These are phyloP conservation scores for Penicillium sumatraense DNA, from an alignment of 2,329 filamentous ascomycete species.

Conservation along the genomic window DNA sequence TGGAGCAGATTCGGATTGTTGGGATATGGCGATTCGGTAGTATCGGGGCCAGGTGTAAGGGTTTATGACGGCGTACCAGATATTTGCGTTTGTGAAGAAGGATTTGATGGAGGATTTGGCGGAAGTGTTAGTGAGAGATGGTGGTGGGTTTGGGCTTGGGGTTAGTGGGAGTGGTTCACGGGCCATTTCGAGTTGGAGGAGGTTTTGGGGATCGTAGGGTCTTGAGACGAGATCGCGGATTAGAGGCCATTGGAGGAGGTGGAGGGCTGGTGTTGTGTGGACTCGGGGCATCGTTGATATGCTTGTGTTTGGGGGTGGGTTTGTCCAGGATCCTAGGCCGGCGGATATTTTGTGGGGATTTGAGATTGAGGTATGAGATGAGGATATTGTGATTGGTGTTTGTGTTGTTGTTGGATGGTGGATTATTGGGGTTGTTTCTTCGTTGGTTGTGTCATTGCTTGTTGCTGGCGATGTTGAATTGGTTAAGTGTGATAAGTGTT, in stretches of 20 bases:
- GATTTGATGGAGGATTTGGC: slow-evolving; percentile 74
- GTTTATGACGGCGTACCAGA: slow-evolving; percentile 86
- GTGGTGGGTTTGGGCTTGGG: slow-evolving; percentile 66
- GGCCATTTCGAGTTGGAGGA: slow-evolving; percentile 80
- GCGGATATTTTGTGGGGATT: slow-evolving; percentile 50
- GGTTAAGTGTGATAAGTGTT: slow-evolving; percentile 47
- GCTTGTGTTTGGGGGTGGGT: slow-evolving; percentile 57
- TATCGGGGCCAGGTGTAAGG: slow-evolving; percentile 78
- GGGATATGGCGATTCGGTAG: slow-evolving; percentile 74
- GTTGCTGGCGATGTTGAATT: slow-evolving; percentile 67
- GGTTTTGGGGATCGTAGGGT: slow-evolving; percentile 79
- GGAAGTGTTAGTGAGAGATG: slow-evolving; percentile 78
- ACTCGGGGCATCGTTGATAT: slow-evolving; percentile 86
- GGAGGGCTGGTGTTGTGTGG: slow-evolving; percentile 71
- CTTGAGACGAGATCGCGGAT: slow-evolving; percentile 76
- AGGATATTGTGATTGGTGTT: no score
- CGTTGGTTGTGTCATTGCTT: slow-evolving; percentile 66
- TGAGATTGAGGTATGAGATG: no score
- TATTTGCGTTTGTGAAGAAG: slow-evolving; percentile 79
- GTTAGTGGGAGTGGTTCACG: slow-evolving; percentile 70
- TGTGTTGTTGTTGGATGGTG: no score
- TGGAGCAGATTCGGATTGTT: slow-evolving; percentile 77
- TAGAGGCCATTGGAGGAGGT: slow-evolving; percentile 79
- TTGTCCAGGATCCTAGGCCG: slow-evolving; percentile 74
- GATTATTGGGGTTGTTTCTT: slow-evolving; percentile 54